Evolutionary conservation across 305 asterid species (phyloP), one percentile per base, ranked within the genome.

Genomic region (Fraxinus sp.): DNA sequence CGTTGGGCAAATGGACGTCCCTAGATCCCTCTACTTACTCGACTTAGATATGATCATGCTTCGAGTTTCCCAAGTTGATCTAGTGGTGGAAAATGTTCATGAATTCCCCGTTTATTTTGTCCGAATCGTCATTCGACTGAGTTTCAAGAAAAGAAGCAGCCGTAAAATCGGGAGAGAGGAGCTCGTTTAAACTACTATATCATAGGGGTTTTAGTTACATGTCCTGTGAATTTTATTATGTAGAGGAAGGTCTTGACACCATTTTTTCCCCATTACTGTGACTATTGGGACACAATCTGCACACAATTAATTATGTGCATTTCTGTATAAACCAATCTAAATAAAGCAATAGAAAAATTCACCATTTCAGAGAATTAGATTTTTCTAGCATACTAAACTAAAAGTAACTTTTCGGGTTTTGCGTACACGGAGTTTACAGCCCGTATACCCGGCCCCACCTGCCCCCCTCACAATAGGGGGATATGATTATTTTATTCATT

Each of bases 1-100:
- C 82, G 86, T 66, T 74, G 89, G 88, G 83, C 83, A 74, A 82
- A 86, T 72, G 84, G 87, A 68, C 91, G 91, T 28, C 84, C 89
- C 28, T 89, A 91, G 86, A 66, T 81, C 64, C 64, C 75, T 55
- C 10, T 73, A 26, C 81, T 71, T 28, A 22, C 66, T 32, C 0
- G 59, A 35, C 79, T 26, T 68, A 75, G 77, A 55, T 78, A 59
- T 28, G 76, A 26, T 77, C 41, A 35, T 28, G 70, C 49, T 30
- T 59, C 11, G 2, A 46, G 22, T 66, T 24, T 26, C 33, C 2
- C 74, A 9, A 10, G 36, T 64, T 10, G 10, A 64, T 35, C 14
- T 7, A 64, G 73, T 9, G 7, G 35, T 24, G 35, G 35, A 24
- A 64, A 64, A 64, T 26, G 35, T 66, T n/a, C 35, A 11, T 26